Conservation (phyloP, 2,329 filamentous ascomycete species). For the Lasiodiplodia sp. region DNA sequence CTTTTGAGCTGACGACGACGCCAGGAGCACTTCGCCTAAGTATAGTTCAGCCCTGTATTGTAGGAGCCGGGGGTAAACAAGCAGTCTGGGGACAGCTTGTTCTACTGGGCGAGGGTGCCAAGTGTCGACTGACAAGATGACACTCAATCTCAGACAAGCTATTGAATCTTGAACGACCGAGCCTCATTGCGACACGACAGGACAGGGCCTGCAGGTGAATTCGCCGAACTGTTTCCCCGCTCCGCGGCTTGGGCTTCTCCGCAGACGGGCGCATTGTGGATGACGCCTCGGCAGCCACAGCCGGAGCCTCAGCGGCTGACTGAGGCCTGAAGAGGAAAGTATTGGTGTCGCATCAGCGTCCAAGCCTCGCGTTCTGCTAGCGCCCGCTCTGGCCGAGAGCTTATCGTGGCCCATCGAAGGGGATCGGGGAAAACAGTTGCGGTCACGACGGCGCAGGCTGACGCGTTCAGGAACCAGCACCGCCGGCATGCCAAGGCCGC, state of each 20-base stretch:
- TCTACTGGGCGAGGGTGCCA: neutral
- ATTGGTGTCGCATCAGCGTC: neutral
- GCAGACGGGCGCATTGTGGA: neutral
- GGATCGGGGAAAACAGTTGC: neutral
- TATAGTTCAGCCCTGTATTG: slow-evolving; percentile 17
- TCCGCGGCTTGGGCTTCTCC: neutral
- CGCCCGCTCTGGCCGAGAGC: slow-evolving; percentile 7
- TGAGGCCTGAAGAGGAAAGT: neutral
- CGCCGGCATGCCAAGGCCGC: slow-evolving; percentile 17
- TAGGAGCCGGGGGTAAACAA: neutral
- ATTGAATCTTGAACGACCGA: neutral
- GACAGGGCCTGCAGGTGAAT: neutral
- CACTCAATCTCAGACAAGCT: slow-evolving; percentile 14
- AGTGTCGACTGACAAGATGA: neutral
- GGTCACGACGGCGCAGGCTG: slow-evolving; percentile 2
- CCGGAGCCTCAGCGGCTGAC: neutral
- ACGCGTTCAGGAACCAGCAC: slow-evolving; percentile 12
- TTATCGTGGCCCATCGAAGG: neutral
- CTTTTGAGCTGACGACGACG: slow-evolving; percentile 13
- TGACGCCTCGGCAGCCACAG: slow-evolving; percentile 16
- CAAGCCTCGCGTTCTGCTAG: slow-evolving; percentile 8
- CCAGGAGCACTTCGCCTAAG: neutral
- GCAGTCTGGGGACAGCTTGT: neutral
- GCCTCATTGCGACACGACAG: neutral
- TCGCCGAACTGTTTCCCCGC: neutral